Evolutionary conservation across 2,329 filamentous ascomycete genomes (phyloP), one percentile per base, ranked within the genome.

Genomic region (Aureobasidium lini): DNA sequence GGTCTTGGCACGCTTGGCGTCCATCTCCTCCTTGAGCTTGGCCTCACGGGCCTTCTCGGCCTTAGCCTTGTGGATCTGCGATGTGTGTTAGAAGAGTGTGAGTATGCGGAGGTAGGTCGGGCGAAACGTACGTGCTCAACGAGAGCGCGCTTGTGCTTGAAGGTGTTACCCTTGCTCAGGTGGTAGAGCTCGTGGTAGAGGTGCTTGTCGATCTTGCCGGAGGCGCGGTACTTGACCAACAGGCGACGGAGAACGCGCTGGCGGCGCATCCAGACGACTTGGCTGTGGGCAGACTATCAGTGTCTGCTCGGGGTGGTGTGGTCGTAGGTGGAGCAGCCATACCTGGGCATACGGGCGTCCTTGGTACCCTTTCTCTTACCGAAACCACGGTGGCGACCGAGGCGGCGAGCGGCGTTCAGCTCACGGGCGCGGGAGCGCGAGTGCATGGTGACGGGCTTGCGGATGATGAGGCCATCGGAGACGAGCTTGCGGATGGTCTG

Each of bases 301-400:
- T 65, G 65, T 58, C 43, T 60, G 57, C 39, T 32, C 40, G 15
- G 3, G n/a, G 9, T n/a, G 46, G 6, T 29, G 23, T 47, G 18
- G 39, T 48, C 34, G 49, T 48, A 57, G 58, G 60, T 56, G 60
- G 46, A 46, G 29, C 63, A 66, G 75, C 73, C 88, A 77, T 89
- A 94, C 89, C 87, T 88, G 76, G 93, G 93, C 94, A 99, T 99
- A 87, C 94, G 90, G 77, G 94, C 93, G 78, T 99, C 93, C 77
- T 90, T 90, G 75, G 95, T 97, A 96, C 94, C 95, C 93, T 99
- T 99, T 81, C 94, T 90, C 91, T 99, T 99, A 90, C 94, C 94
- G 84, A 96, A 96, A 77, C 94, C 94, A 81, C 94, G 89, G 86
- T 99, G 94, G 81, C 94, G 86, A 76, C 94, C 94, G 76, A 95